phyloP scores from a whole-genome alignment of 805 yeast species.

The Sugiyamaella chiloensis region DNA sequence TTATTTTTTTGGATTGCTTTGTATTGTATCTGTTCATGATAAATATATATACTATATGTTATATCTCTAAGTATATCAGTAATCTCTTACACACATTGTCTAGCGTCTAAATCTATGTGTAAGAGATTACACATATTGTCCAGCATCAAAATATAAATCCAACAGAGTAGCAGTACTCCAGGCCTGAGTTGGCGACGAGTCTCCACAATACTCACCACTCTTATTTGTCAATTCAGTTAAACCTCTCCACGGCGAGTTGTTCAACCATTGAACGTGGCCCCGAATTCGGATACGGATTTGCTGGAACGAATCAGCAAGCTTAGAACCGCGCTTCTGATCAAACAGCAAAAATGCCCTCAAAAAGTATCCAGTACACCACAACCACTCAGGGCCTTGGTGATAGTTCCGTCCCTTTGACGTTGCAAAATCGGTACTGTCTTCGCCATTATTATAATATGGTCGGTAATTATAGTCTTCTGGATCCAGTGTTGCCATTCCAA shows the following conservation, averaged over 20 bases:
- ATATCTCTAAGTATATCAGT: background rate
- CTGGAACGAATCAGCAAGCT: constrained; percentile 54
- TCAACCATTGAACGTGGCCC: constrained; percentile 67
- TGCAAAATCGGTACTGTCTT: constrained; percentile 81
- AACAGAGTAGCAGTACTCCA: constrained; percentile 89
- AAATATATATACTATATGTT: background rate
- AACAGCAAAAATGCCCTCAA: constrained; percentile 69
- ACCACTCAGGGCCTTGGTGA: constrained; percentile 99
- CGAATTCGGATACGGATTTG: constrained; percentile 57
- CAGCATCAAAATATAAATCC: constrained; percentile 66
- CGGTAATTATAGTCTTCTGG: constrained; percentile 90
- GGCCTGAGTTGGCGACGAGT: constrained; percentile 94
- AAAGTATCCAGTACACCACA: constrained; percentile 87
- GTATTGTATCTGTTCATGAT: background rate
- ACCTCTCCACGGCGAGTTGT: constrained; percentile 87
- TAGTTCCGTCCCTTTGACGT: constrained; percentile 94
- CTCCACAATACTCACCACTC: constrained; percentile 75
- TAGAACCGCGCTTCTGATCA: constrained; percentile 41
- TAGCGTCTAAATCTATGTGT: too few relatives aligned
- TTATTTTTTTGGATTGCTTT: background rate
- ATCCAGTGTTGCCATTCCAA: constrained; percentile 89
- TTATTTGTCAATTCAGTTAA: constrained; percentile 88
- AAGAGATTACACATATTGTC: background rate
- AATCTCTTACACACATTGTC: too few relatives aligned
- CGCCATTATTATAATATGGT: constrained; percentile 80